These are phyloP conservation scores for Aureobasidium sp. DNA, from an alignment of 2,329 filamentous ascomycete genomes.

Conservation along the genomic window DNA sequence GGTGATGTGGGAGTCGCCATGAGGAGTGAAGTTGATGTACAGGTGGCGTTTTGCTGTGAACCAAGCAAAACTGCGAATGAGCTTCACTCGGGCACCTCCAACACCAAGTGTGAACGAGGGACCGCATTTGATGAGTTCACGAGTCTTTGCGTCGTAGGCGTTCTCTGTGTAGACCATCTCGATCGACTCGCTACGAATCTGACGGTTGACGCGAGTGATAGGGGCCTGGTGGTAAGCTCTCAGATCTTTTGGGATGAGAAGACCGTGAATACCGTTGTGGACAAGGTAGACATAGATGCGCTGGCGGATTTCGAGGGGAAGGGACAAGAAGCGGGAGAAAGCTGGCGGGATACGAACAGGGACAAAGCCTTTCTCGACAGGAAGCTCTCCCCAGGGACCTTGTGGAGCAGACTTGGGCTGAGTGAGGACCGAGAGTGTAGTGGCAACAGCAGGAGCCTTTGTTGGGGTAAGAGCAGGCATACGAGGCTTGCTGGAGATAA, in stretches of 20 bases:
- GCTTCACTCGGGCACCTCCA: neutral
- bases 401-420: neutral
- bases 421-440: neutral
- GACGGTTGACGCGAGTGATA: conserved; percentile 1
- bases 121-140: neutral
- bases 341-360: neutral
- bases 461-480: neutral
- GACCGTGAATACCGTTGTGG: neutral
- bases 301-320: neutral
- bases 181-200: neutral
- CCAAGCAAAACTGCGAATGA: neutral
- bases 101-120: neutral
- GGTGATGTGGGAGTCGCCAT: neutral
- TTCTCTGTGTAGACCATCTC: neutral
- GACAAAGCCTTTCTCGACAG: neutral
- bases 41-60: neutral
- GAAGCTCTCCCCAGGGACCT: neutral
- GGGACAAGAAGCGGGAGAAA: neutral
- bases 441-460: neutral
- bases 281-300: neutral
- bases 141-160: neutral
- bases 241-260: neutral
- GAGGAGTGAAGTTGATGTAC: neutral
- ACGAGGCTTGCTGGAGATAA: neutral
- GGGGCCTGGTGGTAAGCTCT: neutral